Percentiles rank a stretch among this genome's conserved stretches.
These are phyloP conservation scores for Leccinum boreale DNA, from an alignment of 768 basidiomycete species.

Conservation along the genomic window DNA sequence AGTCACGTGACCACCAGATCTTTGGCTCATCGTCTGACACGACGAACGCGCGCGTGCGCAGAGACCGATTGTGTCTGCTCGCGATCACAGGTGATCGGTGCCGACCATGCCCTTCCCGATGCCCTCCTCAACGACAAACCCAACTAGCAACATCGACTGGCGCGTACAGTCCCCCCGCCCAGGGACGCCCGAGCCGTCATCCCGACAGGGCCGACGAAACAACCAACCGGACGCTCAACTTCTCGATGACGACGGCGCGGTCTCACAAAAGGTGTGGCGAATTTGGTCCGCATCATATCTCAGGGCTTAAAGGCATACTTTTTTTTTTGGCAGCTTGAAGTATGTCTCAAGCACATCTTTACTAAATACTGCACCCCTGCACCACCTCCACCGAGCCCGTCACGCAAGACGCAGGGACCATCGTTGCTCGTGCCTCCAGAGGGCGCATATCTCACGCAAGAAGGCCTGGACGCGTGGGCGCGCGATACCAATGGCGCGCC, in stretches of 20 bases:
- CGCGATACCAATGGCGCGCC: slow-evolving; percentile 78
- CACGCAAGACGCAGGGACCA: slow-evolving; percentile 17
- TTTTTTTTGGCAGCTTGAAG: slow-evolving; percentile 50
- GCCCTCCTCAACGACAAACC: slow-evolving; percentile 1
- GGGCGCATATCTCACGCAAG: slow-evolving; percentile 53
- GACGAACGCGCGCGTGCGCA: slow-evolving; percentile 15
- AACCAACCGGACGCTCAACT: slow-evolving; percentile 48
- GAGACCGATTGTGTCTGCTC: neutral
- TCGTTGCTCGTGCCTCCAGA: slow-evolving; percentile 44
- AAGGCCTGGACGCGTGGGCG: slow-evolving; percentile 74
- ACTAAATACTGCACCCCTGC: slow-evolving; percentile 68
- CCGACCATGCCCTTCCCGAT: slow-evolving; percentile 15
- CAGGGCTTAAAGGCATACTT: neutral
- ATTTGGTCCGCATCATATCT: neutral
- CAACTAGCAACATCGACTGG: slow-evolving; percentile 4
- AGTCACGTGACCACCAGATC: slow-evolving; percentile 14
- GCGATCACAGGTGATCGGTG: slow-evolving; percentile 20
- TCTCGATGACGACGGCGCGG: slow-evolving; percentile 66
- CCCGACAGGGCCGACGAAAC: slow-evolving; percentile 58
- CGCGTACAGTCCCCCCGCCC: slow-evolving; percentile 48
- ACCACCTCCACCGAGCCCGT: slow-evolving; percentile 17
- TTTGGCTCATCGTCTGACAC: slow-evolving; percentile 21
- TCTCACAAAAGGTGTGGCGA: slow-evolving; percentile 55
- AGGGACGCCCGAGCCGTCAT: slow-evolving; percentile 61
- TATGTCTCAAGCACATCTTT: slow-evolving; percentile 73